These are phyloP conservation scores for Acer campestre DNA, from an alignment of 345 rosid species.

Conservation along the genomic window DNA sequence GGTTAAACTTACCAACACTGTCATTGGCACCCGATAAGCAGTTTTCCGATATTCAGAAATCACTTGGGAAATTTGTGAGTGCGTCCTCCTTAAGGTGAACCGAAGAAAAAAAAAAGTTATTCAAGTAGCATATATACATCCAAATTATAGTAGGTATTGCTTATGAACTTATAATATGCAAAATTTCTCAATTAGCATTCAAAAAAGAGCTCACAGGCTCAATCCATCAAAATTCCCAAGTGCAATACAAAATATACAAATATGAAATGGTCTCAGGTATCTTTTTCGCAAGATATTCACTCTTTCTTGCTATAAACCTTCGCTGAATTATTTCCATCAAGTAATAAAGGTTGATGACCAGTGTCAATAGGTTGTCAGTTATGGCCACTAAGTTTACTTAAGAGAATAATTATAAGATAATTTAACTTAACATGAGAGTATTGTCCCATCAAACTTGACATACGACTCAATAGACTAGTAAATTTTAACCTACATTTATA, in stretches of 20 bases:
- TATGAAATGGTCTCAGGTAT: not conserved
- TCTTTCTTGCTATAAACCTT: not conserved
- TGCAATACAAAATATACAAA: too few relatives aligned
- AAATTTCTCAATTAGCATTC: not conserved
- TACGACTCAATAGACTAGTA: not conserved
- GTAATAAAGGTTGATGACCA: not conserved
- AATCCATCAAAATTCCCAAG: too few relatives aligned
- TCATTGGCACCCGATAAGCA: constrained; percentile 91
- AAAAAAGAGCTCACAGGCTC: not conserved
- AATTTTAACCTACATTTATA: too few relatives aligned
- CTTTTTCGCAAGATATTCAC: not conserved
- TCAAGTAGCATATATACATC: not conserved
- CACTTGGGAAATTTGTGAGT: constrained; percentile 91
- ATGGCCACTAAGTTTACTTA: not conserved
- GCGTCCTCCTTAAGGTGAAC: constrained; percentile 71
- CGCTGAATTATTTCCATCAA: not conserved
- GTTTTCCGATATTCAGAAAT: constrained; percentile 85
- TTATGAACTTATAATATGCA: not conserved
- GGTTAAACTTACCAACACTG: constrained; percentile 70
- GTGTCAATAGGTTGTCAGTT: not conserved
- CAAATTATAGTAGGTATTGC: not conserved
- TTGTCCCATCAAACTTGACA: not conserved
- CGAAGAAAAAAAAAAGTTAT: constrained; percentile 10
- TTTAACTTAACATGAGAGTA: not conserved
- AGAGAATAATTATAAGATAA: too few relatives aligned